Evolutionary conservation across 2,329 filamentous ascomycete species (phyloP), one percentile per base, ranked within the genome.

Genomic region (Microdochium bolleyi): DNA sequence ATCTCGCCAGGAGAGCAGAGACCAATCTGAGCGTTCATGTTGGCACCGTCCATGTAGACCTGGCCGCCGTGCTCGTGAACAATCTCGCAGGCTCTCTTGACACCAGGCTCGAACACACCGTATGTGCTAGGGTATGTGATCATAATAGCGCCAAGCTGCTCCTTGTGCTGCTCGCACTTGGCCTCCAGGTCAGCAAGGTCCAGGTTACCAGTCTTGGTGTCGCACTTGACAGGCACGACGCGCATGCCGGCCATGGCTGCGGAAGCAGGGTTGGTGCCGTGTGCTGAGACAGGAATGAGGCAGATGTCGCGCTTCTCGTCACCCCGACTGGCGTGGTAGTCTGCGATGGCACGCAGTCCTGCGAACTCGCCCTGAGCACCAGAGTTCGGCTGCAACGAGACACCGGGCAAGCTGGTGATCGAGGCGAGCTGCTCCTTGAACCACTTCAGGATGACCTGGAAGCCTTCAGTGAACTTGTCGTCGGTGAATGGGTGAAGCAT

Each of bases 1-100:
- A 97, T 95, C 68, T 95, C 91, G 38, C 92, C 92, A 1, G 92
- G 92, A 1, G 90, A 95, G 75, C 90, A 96, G 11, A 97, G 80
- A 13, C 92, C 92, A 58, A 97, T 96, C 71, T 97, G 92, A 19
- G 92, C 92, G 66, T 96, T 97, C 90, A 96, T 94, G 75, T 97
- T 97, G 59, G 92, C 92, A 49, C 92, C 92, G 67, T 97, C 92
- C 92, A 97, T 96, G 76, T 96, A 97, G 16, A 97, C 92, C 66
- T 95, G 89, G 10, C 92, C 92, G 51, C 92, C 92, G 65, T 95
- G 76, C 58, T 87, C 71, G 73, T 97, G 92, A 19, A 97, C 90
- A 27, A 95, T 75, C 52, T 90, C 76, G 70, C 91, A 96, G 16
- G 86, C 91, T 65, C 88, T 82, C 74, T 91, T 94, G 67, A 96